Base-by-base conservation (phyloP, 306 rosid genomes). In the Prinsepia uniflora region DNA sequence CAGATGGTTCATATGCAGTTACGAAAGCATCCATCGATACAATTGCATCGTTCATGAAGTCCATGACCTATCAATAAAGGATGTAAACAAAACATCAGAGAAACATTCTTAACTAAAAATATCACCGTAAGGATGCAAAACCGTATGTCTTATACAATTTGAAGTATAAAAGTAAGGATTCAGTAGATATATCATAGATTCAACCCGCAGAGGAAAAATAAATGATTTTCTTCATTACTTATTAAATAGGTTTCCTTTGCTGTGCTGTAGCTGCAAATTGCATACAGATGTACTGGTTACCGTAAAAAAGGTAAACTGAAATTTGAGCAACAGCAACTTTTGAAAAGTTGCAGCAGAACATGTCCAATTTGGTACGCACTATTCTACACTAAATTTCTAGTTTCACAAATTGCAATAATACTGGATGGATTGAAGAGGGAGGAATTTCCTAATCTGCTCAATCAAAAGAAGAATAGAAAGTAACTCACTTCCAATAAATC, bases 31-130 rank as follows among this genome's bases (percentile, higher is more conserved):
- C 92, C 86, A 89, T 72, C 62, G 92, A 89, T 71, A 86, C 91
- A 73, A 87, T 75, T 69, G 92, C 97, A 79, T 95, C 99, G 62
- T 95, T 91, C 67, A 95, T 81, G 71, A 89, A 95, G 86, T 95
- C 99, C 88, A 91, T 86, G 70, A 95, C 99, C 99, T 95, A 72
- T 63, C 77, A 71, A 45, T 19, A 59, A 58, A 73, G 65, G 49
- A 80, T 1, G 44, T 53, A 71, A 67, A 56, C 22, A 19, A 48
- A 53, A 49, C 10, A 30, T 30, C 36, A 30, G 50, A 80, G 36
- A 44, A 73, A 41, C 20, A 43, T 56, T 72, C 72, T 53, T 53
- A 71, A 67, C 57, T 36, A 19, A 48, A 53, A 49, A 30, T 30
- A 30, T 30, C 10, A 61, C 48, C 50, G 61, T 17, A 15, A 52